phyloP scores from a whole-genome alignment of 495 filamentous ascomycete genomes.

The Penicillium diatomitis region DNA sequence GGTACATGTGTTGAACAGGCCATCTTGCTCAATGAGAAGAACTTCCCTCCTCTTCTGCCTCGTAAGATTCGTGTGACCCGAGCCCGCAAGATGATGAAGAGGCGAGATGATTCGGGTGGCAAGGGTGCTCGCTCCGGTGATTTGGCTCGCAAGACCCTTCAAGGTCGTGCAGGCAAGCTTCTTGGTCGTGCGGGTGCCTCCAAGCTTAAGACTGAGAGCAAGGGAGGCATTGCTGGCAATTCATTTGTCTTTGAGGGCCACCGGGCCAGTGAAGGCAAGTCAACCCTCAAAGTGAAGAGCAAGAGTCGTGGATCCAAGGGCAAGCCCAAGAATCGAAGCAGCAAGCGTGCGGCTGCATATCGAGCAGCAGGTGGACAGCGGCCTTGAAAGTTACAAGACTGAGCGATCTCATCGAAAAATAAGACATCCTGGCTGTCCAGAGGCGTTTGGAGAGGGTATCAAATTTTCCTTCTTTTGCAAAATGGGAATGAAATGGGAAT shows the following conservation, averaged over 20 bases:
- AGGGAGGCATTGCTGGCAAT: constrained; percentile 36
- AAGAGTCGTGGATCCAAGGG: constrained; percentile 51
- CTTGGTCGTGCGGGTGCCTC: constrained; percentile 71
- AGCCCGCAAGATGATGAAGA: constrained; percentile 70
- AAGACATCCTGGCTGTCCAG: constrained; percentile 14
- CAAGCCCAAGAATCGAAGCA: constrained; percentile 43
- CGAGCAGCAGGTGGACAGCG: constrained; percentile 47
- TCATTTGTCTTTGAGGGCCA: constrained; percentile 83
- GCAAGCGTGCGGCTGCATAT: constrained; percentile 57
- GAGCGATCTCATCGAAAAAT: constrained; percentile 7
- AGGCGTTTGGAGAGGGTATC: constrained; percentile 5
- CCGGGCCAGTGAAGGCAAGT: constrained; percentile 61
- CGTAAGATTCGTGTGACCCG: constrained; percentile 77
- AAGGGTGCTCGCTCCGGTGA: constrained; percentile 50
- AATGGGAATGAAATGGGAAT: too few species aligned
- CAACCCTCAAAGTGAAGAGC: constrained; percentile 47
- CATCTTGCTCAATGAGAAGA: constrained; percentile 77
- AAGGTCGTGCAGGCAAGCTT: constrained; percentile 74
- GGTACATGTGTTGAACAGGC: constrained; percentile 80
- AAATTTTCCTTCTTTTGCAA: constrained; percentile 3
- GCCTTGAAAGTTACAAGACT: constrained; percentile 8
- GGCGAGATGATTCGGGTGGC: constrained; percentile 37
- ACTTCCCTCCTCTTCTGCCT: constrained; percentile 85
- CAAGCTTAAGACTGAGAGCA: constrained; percentile 42
- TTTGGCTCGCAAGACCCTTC: constrained; percentile 54